Evolutionary conservation across 495 filamentous ascomycete species (phyloP).

Genomic region (Usnea hakonensis): DNA sequence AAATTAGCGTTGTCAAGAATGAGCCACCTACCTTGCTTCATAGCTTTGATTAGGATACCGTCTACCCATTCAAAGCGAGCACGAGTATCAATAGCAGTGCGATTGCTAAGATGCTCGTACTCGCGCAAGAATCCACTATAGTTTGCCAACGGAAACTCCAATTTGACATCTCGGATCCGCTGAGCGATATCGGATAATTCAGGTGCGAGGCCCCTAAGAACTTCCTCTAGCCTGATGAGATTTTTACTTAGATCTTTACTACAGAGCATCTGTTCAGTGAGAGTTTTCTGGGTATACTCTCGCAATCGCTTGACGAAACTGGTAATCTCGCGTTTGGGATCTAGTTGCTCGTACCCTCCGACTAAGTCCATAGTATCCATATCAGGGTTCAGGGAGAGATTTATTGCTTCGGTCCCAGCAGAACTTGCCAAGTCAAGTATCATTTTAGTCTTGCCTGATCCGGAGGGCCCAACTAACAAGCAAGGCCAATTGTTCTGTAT

Average conservation of each 20-base stretch:
- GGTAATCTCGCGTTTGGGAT: constrained; percentile 61
- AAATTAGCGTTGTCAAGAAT: constrained; percentile 96
- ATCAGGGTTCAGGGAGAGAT: constrained; percentile 81
- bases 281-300: constrained; percentile 4
- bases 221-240: background rate
- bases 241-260: background rate
- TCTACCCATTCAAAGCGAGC: constrained; percentile 96
- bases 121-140: constrained; percentile 26
- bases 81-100: constrained; percentile 34
- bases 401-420: constrained; percentile 62
- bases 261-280: constrained; percentile 7
- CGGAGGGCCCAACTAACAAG: constrained; percentile 78
- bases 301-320: constrained; percentile 47
- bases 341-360: constrained; percentile 92
- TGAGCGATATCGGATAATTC: background rate
- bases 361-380: constrained; percentile 96
- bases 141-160: constrained; percentile 14
- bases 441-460: constrained; percentile 75
- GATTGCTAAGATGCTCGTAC: constrained; percentile 36
- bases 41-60: constrained; percentile 77
- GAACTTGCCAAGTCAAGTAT: constrained; percentile 71
- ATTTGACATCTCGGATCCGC: background rate
- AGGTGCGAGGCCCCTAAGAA: background rate
- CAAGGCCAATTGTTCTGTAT: constrained; percentile 79
- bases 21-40: constrained; percentile 83